Base-by-base conservation (phyloP, 306 rosid genomes). In the Acacia confusa region DNA sequence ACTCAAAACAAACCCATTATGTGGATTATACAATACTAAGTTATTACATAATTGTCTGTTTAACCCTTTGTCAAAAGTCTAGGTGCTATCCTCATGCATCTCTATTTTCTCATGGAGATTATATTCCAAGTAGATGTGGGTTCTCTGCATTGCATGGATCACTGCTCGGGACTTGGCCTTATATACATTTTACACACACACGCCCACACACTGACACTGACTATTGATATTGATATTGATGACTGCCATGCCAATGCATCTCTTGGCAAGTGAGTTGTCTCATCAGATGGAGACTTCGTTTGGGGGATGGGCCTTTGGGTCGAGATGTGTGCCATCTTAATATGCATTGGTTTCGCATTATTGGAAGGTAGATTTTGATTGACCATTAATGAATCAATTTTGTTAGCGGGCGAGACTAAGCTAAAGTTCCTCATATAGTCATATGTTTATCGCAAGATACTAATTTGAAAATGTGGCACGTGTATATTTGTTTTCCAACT, bases 41-140 rank as follows among this genome's bases (percentile, higher is more conserved):
- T 65, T 36, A 12, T 70, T 25, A 44, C 6, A 7, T 45, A 48
- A 80, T 70, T 69, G 74, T 69, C 79, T 65, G 45, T 30, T 64
- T 53, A 78, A 63, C 79, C 53, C 15, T 66, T 38, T 36, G 50
- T 55, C 67, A 53, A 58, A n/a, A 32, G 66, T 45, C 67, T 34
- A n/a, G 22, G 14, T n/a, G 50, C 67, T 32, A 53, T 53, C 60
- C 47, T 53, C 34, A 53, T 20, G 32, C 78, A 74, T 74, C 67
- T 74, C 32, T 52, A 1, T 12, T 53, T 53, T 34, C 67, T 65
- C 2, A 38, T 47, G 34, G 22, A n/a, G 28, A 36, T 53, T 73
- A 53, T 52, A 11, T 34, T 20, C 65, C 63, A 5, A 73, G 28
- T 22, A 57, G 25, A 57, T 57, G 64, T 57, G 64, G 28, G 30